phyloP scores from a whole-genome alignment of 1,284 basidiomycete species.

The Microbotryomycetes sp. region DNA sequence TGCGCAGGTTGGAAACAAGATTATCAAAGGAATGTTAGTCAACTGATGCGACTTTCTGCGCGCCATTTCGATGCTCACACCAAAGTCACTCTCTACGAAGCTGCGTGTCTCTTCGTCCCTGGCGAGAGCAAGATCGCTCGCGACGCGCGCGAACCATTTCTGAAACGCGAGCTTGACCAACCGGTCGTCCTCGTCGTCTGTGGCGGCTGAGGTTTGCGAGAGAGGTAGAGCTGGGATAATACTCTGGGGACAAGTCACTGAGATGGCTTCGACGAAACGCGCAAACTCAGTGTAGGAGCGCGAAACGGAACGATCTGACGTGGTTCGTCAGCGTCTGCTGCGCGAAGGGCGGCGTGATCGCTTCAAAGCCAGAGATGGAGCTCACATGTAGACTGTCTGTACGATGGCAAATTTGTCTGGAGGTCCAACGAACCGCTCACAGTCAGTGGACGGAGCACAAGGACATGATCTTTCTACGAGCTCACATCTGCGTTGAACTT shows the following conservation, averaged over 20 bases:
- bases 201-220: constrained; percentile 84
- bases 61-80: constrained; percentile 46
- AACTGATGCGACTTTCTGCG: not conserved
- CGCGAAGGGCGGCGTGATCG: constrained; percentile 7
- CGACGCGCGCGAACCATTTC: constrained; percentile 81
- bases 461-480: constrained; percentile 21
- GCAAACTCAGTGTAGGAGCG: constrained; percentile 34
- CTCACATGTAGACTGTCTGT: constrained; percentile 53
- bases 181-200: constrained; percentile 90
- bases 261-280: constrained; percentile 27
- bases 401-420: constrained; percentile 87
- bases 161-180: constrained; percentile 87
- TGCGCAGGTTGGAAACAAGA: constrained; percentile 6
- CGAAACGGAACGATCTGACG: constrained; percentile 25
- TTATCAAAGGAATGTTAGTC: not conserved
- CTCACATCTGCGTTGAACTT: constrained; percentile 85
- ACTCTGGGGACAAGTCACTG: constrained; percentile 42
- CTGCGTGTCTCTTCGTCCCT: constrained; percentile 83
- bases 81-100: constrained; percentile 93
- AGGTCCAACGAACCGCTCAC: not conserved
- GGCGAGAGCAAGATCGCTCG: constrained; percentile 76
- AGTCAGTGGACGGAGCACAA: not conserved
- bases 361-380: too few species aligned
- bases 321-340: not conserved
- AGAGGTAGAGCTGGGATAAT: constrained; percentile 86